These are phyloP conservation scores for Rhizopogon sp. DNA, from an alignment of 768 basidiomycete genomes.

Conservation along the genomic window DNA sequence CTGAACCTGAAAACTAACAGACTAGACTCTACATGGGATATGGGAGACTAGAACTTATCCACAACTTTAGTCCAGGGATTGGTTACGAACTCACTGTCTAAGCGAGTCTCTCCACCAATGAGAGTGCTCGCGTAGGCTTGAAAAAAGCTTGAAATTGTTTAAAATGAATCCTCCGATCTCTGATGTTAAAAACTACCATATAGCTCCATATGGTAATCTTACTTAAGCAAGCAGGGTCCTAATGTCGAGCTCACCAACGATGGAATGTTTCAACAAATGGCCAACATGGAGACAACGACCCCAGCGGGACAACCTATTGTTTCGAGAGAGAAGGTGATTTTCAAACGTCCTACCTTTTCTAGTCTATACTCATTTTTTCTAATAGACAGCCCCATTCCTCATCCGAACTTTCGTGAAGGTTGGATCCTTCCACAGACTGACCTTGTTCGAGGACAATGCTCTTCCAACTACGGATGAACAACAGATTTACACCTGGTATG, in stretches of 20 bases:
- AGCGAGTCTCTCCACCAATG: no score
- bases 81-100: no score
- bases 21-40: no score
- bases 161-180: no score
- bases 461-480: slow-evolving; percentile 79
- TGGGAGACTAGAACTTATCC: no score
- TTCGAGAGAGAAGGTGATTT: slow-evolving; percentile 53
- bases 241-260: no score
- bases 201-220: neutral
- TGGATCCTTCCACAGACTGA: slow-evolving; percentile 68
- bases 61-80: no score
- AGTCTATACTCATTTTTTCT: neutral
- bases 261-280: slow-evolving; percentile 13
- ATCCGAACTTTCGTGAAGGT: slow-evolving; percentile 81
- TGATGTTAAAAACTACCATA: no score
- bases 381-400: slow-evolving; percentile 74
- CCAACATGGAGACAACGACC: slow-evolving; percentile 36
- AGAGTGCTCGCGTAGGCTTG: no score
- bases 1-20: no score
- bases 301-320: slow-evolving; percentile 42
- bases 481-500: slow-evolving; percentile 76
- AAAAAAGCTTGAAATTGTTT: no score
- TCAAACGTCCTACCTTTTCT: neutral
- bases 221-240: neutral
- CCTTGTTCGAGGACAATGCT: slow-evolving; percentile 72